Conservation (phyloP, 148 eudicot species). For the Silene uniflora region DNA sequence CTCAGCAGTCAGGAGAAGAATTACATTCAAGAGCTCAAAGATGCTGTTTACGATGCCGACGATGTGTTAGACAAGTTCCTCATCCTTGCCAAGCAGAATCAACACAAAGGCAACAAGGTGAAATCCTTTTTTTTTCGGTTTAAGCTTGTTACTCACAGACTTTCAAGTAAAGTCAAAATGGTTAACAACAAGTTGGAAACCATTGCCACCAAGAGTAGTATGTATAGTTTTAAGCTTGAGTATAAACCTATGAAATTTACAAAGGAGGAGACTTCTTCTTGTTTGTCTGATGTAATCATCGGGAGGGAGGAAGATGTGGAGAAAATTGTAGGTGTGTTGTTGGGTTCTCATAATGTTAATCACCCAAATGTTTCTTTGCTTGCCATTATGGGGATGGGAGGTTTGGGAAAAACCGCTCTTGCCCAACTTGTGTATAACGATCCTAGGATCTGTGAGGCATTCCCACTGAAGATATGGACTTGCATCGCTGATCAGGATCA, state of each 20-base stretch:
- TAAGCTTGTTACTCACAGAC: too few species aligned
- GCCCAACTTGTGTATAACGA: conserved; percentile 29
- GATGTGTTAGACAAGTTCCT: conserved; percentile 28
- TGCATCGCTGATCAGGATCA: conserved; percentile 23
- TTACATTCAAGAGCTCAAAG: conserved; percentile 25
- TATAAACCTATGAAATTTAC: too few species aligned
- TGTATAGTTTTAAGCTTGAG: too few species aligned
- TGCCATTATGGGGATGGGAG: conserved; percentile 34
- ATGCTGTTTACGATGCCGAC: conserved; percentile 21
- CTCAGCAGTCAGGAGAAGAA: background rate
- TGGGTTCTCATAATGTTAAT: background rate
- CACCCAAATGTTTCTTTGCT: conserved; percentile 17
- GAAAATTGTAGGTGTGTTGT: conserved; percentile 12
- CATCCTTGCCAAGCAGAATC: background rate
- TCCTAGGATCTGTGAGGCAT: conserved; percentile 12
- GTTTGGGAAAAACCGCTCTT: conserved; percentile 36
- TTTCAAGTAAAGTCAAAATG: too few species aligned
- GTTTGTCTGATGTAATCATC: too few species aligned
- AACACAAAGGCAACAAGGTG: too few species aligned
- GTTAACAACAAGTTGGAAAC: too few species aligned
- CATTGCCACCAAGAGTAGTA: too few species aligned
- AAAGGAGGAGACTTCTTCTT: too few species aligned
- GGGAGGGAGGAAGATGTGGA: too few species aligned
- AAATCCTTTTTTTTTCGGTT: too few species aligned
- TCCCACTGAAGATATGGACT: conserved; percentile 24